Evolutionary conservation across 352 stramenopile genomes (phyloP).

Genomic region (Phytophthora constricta): DNA sequence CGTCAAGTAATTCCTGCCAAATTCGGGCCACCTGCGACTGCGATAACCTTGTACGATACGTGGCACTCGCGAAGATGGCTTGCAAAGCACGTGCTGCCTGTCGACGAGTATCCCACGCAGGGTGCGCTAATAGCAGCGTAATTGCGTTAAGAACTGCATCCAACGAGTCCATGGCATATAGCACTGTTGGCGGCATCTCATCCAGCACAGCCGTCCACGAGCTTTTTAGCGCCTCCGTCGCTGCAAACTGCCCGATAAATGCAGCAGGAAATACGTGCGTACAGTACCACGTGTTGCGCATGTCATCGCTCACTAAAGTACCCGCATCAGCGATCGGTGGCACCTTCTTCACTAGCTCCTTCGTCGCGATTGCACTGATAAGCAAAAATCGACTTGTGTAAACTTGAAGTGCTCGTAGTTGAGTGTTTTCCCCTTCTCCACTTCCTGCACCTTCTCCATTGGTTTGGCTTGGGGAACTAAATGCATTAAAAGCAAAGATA

Average conservation of each 20-base stretch:
- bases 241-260: slow-evolving; percentile 78
- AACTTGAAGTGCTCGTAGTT: slow-evolving; percentile 16
- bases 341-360: slow-evolving; percentile 68
- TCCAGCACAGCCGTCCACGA: slow-evolving; percentile 72
- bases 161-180: slow-evolving; percentile 58
- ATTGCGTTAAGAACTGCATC: slow-evolving; percentile 52
- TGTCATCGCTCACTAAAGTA: slow-evolving; percentile 44
- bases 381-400: slow-evolving; percentile 74
- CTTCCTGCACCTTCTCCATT: slow-evolving; percentile 14
- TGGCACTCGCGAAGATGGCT: slow-evolving; percentile 54
- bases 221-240: slow-evolving; percentile 46
- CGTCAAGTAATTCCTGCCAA: slow-evolving; percentile 51
- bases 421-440: slow-evolving; percentile 3
- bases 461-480: slow-evolving; percentile 12
- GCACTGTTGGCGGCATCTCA: slow-evolving; percentile 67
- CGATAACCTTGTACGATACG: slow-evolving; percentile 55
- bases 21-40: slow-evolving; percentile 54
- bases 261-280: slow-evolving; percentile 72
- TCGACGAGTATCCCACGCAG: slow-evolving; percentile 77
- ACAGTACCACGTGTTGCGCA: slow-evolving; percentile 69
- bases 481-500: slow-evolving; percentile 64
- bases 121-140: slow-evolving; percentile 58
- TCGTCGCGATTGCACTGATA: slow-evolving; percentile 73
- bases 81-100: slow-evolving; percentile 75
- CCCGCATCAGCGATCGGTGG: slow-evolving; percentile 52